Evolutionary conservation across 306 rosid genomes (phyloP).

Genomic region (Sindora glabra): DNA sequence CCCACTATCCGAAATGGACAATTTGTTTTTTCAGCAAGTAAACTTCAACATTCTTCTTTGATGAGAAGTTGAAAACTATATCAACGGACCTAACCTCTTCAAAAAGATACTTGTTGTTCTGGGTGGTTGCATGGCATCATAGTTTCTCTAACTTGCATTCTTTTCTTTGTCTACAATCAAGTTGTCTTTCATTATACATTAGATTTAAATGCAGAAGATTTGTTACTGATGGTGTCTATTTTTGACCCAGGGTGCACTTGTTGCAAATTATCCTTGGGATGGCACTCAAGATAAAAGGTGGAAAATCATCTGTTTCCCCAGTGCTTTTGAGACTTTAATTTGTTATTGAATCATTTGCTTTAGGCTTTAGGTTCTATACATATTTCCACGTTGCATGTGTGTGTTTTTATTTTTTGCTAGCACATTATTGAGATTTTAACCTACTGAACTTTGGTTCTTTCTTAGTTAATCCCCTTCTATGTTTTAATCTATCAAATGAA

Average conservation of each 20-base stretch:
- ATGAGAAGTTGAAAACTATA: background rate
- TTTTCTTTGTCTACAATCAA: background rate
- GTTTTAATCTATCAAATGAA: too few relatives aligned
- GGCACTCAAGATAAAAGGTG: constrained; percentile 78
- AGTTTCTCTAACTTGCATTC: background rate
- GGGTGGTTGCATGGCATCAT: background rate
- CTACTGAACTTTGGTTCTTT: too few relatives aligned
- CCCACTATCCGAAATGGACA: constrained; percentile 2
- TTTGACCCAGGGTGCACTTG: constrained; percentile 78
- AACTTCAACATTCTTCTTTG: background rate
- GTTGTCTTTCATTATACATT: background rate
- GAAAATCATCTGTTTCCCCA: background rate
- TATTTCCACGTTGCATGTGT: too few relatives aligned
- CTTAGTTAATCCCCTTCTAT: too few relatives aligned
- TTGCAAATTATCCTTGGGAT: constrained; percentile 99
- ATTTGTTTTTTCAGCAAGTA: background rate
- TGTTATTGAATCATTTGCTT: too few relatives aligned
- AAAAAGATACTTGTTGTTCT: background rate
- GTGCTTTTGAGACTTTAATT: too few relatives aligned
- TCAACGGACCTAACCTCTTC: background rate
- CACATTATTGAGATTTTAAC: too few relatives aligned
- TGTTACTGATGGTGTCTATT: background rate
- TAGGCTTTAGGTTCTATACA: too few relatives aligned
- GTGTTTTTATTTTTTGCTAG: too few relatives aligned
- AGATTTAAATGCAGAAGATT: constrained; percentile 3